phyloP scores from a whole-genome alignment of 2,329 filamentous ascomycete genomes.

The Stenocarpella maydis region DNA sequence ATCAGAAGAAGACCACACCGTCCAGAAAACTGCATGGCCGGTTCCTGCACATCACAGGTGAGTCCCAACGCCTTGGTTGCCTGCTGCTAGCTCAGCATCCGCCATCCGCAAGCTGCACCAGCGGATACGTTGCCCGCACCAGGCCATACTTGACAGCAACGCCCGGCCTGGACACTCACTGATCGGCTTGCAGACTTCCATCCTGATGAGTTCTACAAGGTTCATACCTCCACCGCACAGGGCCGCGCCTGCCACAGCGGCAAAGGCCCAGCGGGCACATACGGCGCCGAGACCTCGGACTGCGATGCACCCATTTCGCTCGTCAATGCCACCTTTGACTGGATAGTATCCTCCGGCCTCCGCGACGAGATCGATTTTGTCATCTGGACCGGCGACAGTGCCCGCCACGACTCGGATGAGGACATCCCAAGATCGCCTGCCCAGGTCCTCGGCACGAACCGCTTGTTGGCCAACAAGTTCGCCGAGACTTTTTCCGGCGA shows the following conservation, averaged over 20 bases:
- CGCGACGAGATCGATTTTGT: conserved; percentile 87
- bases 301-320: conserved; percentile 87
- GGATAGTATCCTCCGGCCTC: conserved; percentile 83
- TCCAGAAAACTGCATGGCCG: conserved; percentile 67
- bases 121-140: conserved; percentile 35
- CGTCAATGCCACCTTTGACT: conserved; percentile 87
- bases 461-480: conserved; percentile 79
- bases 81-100: conserved; percentile 30
- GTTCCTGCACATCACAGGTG: conserved; percentile 91
- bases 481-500: conserved; percentile 72
- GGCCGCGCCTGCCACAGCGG: conserved; percentile 81
- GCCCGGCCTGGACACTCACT: conserved; percentile 10
- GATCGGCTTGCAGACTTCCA: conserved; percentile 75
- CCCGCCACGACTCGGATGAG: conserved; percentile 89
- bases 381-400: conserved; percentile 91
- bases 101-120: conserved; percentile 24
- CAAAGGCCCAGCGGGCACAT: conserved; percentile 78
- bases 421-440: conserved; percentile 75
- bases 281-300: conserved; percentile 85
- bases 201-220: conserved; percentile 86
- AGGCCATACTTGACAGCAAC: not conserved
- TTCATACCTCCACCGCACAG: conserved; percentile 74
- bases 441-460: conserved; percentile 82
- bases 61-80: conserved; percentile 38
- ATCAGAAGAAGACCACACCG: conserved; percentile 42